phyloP scores from a whole-genome alignment of 1,284 basidiomycete genomes.

The Marasmius oreades region DNA sequence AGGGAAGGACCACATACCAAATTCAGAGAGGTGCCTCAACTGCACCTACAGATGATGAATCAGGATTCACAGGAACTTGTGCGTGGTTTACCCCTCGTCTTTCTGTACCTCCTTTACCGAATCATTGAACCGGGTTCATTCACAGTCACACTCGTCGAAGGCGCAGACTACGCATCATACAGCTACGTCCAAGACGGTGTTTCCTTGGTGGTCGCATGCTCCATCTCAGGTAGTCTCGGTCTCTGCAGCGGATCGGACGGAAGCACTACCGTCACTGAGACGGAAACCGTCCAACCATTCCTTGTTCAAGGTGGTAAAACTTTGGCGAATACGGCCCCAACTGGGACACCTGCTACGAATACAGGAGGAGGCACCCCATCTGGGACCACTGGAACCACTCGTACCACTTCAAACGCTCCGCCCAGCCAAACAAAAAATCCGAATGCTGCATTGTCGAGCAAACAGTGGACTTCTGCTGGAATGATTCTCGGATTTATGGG shows the following conservation, averaged over 20 bases:
- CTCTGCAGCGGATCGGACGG: slow-evolving; percentile 12
- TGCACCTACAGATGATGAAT: slow-evolving; percentile 25
- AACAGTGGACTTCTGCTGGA: not conserved
- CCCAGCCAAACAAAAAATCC: slow-evolving; percentile 2
- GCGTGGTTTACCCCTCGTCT: slow-evolving; percentile 6
- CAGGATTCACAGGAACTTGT: slow-evolving; percentile 37
- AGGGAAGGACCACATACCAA: slow-evolving; percentile 40
- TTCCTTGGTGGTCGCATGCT: slow-evolving; percentile 10
- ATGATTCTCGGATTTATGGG: not conserved
- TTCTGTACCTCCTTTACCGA: not conserved
- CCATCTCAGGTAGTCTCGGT: slow-evolving; percentile 9
- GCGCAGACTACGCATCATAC: slow-evolving; percentile 9
- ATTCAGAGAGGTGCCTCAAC: slow-evolving; percentile 35
- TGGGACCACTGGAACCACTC: slow-evolving; percentile 2
- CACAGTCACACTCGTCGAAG: slow-evolving; percentile 16
- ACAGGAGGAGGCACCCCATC: slow-evolving; percentile 5
- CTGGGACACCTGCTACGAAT: not conserved
- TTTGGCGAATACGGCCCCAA: slow-evolving; percentile 2
- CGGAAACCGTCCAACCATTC: slow-evolving; percentile 16
- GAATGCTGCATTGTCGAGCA: not conserved
- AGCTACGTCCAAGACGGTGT: not conserved
- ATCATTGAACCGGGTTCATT: too few species aligned
- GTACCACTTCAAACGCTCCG: not conserved
- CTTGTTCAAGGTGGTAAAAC: slow-evolving; percentile 20
- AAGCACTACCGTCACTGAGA: slow-evolving; percentile 10